A percentile compares a stretch with the other conserved stretches of the same genome.
These are phyloP conservation scores for Orbilia oligospora DNA, from an alignment of 2,329 filamentous ascomycete genomes.

Conservation along the genomic window DNA sequence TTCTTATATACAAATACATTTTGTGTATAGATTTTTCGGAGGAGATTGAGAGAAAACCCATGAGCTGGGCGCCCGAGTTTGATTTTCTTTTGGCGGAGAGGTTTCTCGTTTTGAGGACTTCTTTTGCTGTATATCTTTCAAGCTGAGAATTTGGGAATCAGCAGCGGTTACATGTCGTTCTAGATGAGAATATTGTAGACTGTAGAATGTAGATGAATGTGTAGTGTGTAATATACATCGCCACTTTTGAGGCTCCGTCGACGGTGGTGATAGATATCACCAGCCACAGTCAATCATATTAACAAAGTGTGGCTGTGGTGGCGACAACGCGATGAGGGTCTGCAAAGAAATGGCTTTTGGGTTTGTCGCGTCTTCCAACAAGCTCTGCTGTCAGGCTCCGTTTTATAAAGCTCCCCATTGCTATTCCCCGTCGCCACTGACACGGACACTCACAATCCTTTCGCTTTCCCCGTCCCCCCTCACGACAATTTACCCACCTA, in stretches of 20 bases:
- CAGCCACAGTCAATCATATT: neutral
- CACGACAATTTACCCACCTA: neutral
- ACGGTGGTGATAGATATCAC: neutral
- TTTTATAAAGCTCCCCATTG: conserved; percentile 29
- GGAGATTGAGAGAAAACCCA: conserved; percentile 59
- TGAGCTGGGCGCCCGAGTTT: conserved; percentile 61
- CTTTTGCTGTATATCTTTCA: conserved; percentile 44
- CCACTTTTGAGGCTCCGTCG: neutral
- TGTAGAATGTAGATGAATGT: neutral
- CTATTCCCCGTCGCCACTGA: conserved; percentile 13
- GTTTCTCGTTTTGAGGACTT: conserved; percentile 58
- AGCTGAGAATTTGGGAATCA: conserved; percentile 61
- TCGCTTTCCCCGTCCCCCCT: neutral
- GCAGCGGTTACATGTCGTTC: conserved; percentile 59
- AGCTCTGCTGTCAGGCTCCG: conserved; percentile 32
- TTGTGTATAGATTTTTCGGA: conserved; percentile 41
- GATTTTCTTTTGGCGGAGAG: conserved; percentile 38
- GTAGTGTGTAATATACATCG: no score
- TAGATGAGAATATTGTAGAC: no score
- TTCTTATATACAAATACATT: neutral
- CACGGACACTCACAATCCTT: conserved; percentile 5
- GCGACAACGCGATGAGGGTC: conserved; percentile 37
- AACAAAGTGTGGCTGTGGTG: conserved; percentile 12
- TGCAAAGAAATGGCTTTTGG: conserved; percentile 13
- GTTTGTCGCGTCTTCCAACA: conserved; percentile 60